These are phyloP conservation scores for Boletus patriciae DNA, from an alignment of 768 basidiomycete genomes.

Conservation along the genomic window DNA sequence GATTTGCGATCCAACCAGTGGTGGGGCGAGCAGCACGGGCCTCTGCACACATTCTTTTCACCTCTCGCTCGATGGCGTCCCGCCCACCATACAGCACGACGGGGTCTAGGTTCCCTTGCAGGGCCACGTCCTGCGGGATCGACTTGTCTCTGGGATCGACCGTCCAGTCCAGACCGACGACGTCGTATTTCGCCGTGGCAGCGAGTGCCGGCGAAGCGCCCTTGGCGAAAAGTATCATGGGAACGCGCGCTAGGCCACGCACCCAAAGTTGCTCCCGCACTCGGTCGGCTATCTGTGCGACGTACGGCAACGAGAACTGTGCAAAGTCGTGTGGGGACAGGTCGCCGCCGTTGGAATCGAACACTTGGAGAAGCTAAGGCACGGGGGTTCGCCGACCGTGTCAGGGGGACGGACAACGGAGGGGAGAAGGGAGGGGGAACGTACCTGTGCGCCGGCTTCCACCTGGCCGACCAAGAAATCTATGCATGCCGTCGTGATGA, in stretches of 20 bases:
- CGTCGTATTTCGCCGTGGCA: conserved; percentile 73
- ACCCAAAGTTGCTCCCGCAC: conserved; percentile 61
- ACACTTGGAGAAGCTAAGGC: conserved; percentile 85
- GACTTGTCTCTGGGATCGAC: conserved; percentile 66
- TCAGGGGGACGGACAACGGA: neutral
- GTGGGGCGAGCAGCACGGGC: conserved; percentile 56
- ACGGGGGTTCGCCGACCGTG: neutral
- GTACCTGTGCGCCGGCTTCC: conserved; percentile 92
- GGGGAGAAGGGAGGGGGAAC: conserved; percentile 14
- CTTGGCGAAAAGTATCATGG: conserved; percentile 94
- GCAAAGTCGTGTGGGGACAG: conserved; percentile 85
- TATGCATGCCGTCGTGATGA: conserved; percentile 86
- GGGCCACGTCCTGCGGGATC: conserved; percentile 60
- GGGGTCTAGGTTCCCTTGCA: conserved; percentile 96
- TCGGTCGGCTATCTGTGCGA: conserved; percentile 66
- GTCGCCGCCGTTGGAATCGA: conserved; percentile 96
- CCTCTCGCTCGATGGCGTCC: conserved; percentile 82
- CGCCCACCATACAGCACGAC: conserved; percentile 79
- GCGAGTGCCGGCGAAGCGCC: conserved; percentile 83
- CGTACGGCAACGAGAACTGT: conserved; percentile 79
- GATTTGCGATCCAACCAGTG: conserved; percentile 92
- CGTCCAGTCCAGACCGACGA: conserved; percentile 90
- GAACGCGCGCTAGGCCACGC: conserved; percentile 56
- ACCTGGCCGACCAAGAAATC: conserved; percentile 92
- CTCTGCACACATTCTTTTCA: conserved; percentile 77